Evolutionary conservation across 2,329 filamentous ascomycete species (phyloP), one percentile per base, ranked within the genome.

Genomic region (Pseudonectria buxi): DNA sequence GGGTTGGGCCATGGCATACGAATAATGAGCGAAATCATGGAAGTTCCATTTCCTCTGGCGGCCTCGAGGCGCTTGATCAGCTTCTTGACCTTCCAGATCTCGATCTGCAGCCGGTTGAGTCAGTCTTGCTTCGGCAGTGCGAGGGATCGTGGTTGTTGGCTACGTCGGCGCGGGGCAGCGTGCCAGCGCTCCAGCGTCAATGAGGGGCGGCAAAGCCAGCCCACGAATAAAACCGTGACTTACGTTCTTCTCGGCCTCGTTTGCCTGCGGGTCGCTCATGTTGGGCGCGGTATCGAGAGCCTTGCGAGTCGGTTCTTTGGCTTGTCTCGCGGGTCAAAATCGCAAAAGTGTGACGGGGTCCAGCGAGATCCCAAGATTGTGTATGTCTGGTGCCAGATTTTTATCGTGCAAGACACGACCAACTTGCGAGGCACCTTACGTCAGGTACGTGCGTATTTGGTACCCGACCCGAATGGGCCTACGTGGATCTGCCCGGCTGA

Each of bases 1-100:
- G 10, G 16, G 28, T 32, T 35, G 39, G 32, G 31, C 14, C 26
- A 30, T 22, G 37, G 71, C 85, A 58, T 72, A 94, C 87, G 92
- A 60, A 98, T 96, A 57, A 98, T 95, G 67, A 98, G 78, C 47
- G 90, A 96, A 68, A 98, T 98, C 92, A 98, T 98, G 72, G 83
- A 90, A 47, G 92, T 98, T 71, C 92, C 92, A 78, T 98, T 98
- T 63, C 92, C 92, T 63, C 94, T 79, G 53, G 94, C 94, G 45
- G 87, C 85, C 68, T 96, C 92, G 56, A 98, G 86, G 57, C 92
- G 86, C 72, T 96, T 98, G 71, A 98, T 95, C 61, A 98, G 74
- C 76, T 98, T 98, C 78, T 98, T 98, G 61, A 98, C 89, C 83
- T 98, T 95, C 86, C 84, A 89, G 71, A 82, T 83, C 68, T 83